Percentiles rank a stretch among this genome's conserved stretches.
Evolutionary conservation across 192 early-diverging fungal species (phyloP).

Genomic region (Helicostylum pulchrum): DNA sequence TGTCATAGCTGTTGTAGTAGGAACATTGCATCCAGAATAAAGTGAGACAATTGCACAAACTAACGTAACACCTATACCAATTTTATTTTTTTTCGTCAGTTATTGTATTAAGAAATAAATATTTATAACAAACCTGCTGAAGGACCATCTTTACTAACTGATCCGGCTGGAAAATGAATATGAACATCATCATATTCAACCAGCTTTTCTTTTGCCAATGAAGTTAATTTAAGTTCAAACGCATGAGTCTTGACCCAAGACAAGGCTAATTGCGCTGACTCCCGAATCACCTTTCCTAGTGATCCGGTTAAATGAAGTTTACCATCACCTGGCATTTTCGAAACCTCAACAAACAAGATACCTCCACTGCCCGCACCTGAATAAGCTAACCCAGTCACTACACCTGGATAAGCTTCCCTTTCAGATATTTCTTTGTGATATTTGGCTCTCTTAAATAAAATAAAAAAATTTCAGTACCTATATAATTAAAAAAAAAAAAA

Average conservation of each 20-base stretch:
- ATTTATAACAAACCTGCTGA: constrained; percentile 41
- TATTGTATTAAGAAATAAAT: neutral
- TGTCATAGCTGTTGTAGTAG: constrained; percentile 69
- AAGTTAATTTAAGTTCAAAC: constrained; percentile 50
- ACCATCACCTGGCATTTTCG: constrained; percentile 70
- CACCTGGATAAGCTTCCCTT: constrained; percentile 59
- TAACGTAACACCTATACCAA: constrained; percentile 55
- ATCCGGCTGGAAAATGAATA: constrained; percentile 83
- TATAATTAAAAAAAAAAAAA: neutral
- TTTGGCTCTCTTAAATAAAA: constrained; percentile 41
- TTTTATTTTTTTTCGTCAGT: neutral
- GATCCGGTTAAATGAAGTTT: constrained; percentile 66
- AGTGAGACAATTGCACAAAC: constrained; percentile 78
- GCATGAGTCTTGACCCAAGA: constrained; percentile 77
- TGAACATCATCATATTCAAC: constrained; percentile 73
- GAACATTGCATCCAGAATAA: constrained; percentile 55
- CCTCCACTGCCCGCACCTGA: constrained; percentile 68
- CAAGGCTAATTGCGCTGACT: constrained; percentile 74
- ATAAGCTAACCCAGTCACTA: constrained; percentile 85
- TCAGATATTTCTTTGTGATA: constrained; percentile 72
- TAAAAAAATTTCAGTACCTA: neutral
- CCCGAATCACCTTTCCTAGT: constrained; percentile 84
- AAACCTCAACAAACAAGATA: constrained; percentile 78
- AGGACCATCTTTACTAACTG: constrained; percentile 82
- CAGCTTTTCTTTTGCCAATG: constrained; percentile 37